A percentile compares a stretch with the other conserved stretches of the same genome.
Evolutionary conservation across 345 rosid species (phyloP).

Genomic region (Abelmoschus esculentus): DNA sequence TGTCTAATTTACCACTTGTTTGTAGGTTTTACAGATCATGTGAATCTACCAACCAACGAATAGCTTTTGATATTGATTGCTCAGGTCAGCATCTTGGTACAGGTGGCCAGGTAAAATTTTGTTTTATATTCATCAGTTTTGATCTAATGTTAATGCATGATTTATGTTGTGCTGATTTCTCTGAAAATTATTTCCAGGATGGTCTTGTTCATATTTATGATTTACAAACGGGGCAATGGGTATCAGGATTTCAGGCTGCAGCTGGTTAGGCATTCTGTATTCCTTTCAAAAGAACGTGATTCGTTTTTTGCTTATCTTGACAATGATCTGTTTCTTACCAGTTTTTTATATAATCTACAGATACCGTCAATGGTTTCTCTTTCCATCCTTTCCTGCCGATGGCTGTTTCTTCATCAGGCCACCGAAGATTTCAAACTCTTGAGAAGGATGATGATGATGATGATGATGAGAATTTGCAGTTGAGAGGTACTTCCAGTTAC

Average conservation of each 20-base stretch:
- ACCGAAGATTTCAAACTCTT: constrained; percentile 60
- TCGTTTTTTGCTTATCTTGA: not conserved
- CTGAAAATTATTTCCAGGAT: constrained; percentile 40
- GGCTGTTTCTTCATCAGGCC: constrained; percentile 95
- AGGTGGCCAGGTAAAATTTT: constrained; percentile 75
- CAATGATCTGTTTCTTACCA: constrained; percentile 8
- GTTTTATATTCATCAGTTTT: not conserved
- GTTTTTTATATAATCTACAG: constrained; percentile 28
- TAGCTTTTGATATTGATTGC: constrained; percentile 80
- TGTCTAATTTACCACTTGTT: not conserved
- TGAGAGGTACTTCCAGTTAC: constrained; percentile 35
- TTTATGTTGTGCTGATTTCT: not conserved
- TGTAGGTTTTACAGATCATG: constrained; percentile 77
- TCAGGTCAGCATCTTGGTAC: constrained; percentile 75
- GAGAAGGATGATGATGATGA: constrained; percentile 35
- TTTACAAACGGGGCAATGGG: constrained; percentile 87
- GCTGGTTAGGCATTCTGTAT: constrained; percentile 38
- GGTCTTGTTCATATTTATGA: constrained; percentile 91
- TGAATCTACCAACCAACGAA: constrained; percentile 82
- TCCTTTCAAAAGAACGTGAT: not conserved
- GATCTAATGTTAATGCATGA: not conserved
- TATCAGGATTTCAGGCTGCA: constrained; percentile 82
- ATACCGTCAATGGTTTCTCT: constrained; percentile 75
- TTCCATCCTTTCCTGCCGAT: constrained; percentile 88
- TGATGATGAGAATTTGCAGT: constrained; percentile 20